Evolutionary conservation across 73 alveolate genomes (phyloP).

Genomic region (Effrenium voratum): DNA sequence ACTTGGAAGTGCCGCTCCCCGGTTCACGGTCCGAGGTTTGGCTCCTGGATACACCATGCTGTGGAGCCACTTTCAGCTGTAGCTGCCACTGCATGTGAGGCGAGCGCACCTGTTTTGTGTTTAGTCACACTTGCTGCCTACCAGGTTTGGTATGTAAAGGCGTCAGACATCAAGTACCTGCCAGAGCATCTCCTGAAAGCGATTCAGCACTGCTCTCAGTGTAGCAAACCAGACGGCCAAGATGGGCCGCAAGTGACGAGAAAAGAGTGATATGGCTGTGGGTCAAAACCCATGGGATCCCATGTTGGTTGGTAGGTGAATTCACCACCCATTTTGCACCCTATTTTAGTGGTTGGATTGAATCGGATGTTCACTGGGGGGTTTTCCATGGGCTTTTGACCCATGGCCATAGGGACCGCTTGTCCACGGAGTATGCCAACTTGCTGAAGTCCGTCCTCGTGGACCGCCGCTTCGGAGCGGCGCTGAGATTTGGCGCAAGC

Average conservation of each 20-base stretch:
- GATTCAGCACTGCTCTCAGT: background rate
- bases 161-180: conserved; percentile 63
- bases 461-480: background rate
- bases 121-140: background rate
- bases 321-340: too few species aligned
- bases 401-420: background rate
- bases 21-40: conserved; percentile 2
- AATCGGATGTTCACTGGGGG: too few species aligned
- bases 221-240: background rate
- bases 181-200: conserved; percentile 30
- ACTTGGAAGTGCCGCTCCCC: background rate
- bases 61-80: conserved; percentile 71
- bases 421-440: conserved; percentile 25
- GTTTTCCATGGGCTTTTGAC: too few species aligned
- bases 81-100: conserved; percentile 62
- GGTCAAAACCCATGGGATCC: too few species aligned
- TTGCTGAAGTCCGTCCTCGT: conserved; percentile 38
- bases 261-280: too few species aligned
- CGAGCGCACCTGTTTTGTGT: background rate
- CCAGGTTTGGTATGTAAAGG: conserved; percentile 63
- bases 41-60: conserved; percentile 61
- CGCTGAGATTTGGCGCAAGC: too few species aligned
- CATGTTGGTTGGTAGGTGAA: too few species aligned
- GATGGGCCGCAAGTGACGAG: too few species aligned
- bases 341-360: too few species aligned